A percentile compares a stretch with the other conserved stretches of the same genome.
These are phyloP conservation scores for Tuber melanosporum DNA, from an alignment of 495 filamentous ascomycete genomes.

Conservation along the genomic window DNA sequence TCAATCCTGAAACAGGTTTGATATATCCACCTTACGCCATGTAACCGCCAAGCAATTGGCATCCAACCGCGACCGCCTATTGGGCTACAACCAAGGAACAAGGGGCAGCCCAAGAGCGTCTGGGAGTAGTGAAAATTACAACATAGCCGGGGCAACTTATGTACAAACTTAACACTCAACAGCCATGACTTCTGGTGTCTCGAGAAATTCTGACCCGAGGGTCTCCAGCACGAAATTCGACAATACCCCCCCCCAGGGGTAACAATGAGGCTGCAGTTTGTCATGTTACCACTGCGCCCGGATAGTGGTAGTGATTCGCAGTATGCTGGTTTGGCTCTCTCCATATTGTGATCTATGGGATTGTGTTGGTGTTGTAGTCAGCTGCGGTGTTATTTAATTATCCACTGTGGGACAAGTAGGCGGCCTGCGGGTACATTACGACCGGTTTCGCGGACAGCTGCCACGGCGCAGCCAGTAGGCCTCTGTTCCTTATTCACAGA, in stretches of 20 bases:
- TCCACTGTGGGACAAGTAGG: too few relatives aligned
- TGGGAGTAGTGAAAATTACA: neutral
- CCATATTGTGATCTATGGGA: too few relatives aligned
- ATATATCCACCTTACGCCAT: neutral
- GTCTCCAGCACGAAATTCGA: neutral
- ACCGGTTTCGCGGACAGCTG: too few relatives aligned
- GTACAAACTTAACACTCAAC: neutral
- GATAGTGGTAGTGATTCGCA: too few relatives aligned
- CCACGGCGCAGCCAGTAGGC: too few relatives aligned
- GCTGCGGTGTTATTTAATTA: too few relatives aligned
- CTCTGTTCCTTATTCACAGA: too few relatives aligned
- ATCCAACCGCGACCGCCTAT: neutral
- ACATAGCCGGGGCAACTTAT: too few relatives aligned
- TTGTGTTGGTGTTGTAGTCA: too few relatives aligned
- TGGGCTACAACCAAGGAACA: neutral
- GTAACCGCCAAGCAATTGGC: neutral
- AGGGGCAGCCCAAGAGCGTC: too few relatives aligned
- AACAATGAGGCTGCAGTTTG: neutral
- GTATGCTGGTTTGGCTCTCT: too few relatives aligned
- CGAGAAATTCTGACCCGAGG: neutral
- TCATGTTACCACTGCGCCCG: neutral
- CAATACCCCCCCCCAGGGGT: neutral
- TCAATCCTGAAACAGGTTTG: neutral
- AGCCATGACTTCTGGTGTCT: neutral
- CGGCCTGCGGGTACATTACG: too few relatives aligned